A percentile compares a stretch with the other conserved stretches of the same genome.
These are phyloP conservation scores for Leishmania gerbilli DNA, from an alignment of 208 protist species.

Conservation along the genomic window DNA sequence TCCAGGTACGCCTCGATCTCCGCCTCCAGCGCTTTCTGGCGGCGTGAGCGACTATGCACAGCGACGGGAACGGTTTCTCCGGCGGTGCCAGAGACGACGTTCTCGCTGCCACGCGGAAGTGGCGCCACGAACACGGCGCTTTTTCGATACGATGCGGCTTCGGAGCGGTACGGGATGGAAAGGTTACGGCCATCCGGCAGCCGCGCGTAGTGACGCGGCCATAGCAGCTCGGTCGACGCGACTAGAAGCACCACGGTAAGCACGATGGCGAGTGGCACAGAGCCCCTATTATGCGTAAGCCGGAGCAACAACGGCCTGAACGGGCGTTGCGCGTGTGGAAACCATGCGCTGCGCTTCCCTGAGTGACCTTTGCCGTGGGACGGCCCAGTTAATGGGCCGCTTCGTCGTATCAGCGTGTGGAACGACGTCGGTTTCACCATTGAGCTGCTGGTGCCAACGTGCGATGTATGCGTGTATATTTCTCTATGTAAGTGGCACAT, in stretches of 20 bases:
- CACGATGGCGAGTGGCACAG: not conserved
- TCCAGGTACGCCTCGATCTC: constrained; percentile 20
- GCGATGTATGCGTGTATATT: not conserved
- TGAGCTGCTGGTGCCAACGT: not conserved
- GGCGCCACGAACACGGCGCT: constrained; percentile 10
- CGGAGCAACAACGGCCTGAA: not conserved
- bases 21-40: constrained; percentile 13
- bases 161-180: constrained; percentile 13
- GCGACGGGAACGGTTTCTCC: not conserved
- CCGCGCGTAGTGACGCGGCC: not conserved
- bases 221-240: not conserved
- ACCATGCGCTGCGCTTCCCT: not conserved
- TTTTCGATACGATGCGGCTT: constrained; percentile 1
- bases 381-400: no score
- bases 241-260: not conserved
- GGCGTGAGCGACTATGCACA: constrained; percentile 14
- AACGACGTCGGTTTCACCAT: not conserved
- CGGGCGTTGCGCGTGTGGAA: not conserved
- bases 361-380: not conserved
- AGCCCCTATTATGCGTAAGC: not conserved
- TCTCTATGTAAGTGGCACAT: not conserved
- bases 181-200: constrained; percentile 17
- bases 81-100: not conserved
- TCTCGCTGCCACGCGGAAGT: not conserved
- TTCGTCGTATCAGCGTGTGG: no score